Base-by-base conservation (phyloP, 164 flowering plant species). In the Tetracentron sinense region DNA sequence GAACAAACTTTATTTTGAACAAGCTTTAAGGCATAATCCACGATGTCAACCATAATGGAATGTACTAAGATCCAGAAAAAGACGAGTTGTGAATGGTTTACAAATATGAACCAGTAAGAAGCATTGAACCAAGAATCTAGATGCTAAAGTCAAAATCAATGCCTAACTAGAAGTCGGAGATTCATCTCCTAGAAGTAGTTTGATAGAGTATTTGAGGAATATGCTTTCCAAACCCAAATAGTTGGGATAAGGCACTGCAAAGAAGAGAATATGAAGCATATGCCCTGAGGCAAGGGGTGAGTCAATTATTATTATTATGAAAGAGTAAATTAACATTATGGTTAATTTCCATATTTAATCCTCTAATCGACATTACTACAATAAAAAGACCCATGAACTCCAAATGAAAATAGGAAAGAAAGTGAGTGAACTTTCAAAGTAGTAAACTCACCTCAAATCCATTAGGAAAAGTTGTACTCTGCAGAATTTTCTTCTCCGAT, bases 381-480 rank as follows among this genome's bases (percentile, higher is more conserved):
- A 38, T 16, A 12, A 38, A 38, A 33, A 38, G 44, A 38, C 14
- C 44, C 44, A 38, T 10, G 44, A 38, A 38, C 8, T 38, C 44
- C 8, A 38, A 38, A 12, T 38, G 44, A 16, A 3, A 14, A n/a
- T 42, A 16, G 12, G n/a, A 46, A 35, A 6, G 23, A 19, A 46
- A 27, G 23, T 4, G n/a, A 27, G 0, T 44, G 26, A 11, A n/a
- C 21, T 27, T 60, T 22, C 28, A 48, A 17, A 47, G 0, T 8
- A 38, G 20, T n/a, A 42, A 29, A 29, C 55, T 55, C 62, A 84
- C 96, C 88, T 89, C 89, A 66, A 87, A 80, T 66, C 84, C 96
- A 29, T 55, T 81, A 51, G 93, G 96, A 65, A 89, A 87, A 56
- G 81, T 78, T 60, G 85, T 75, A 53, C 35, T 55, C 23, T 20